phyloP scores from a whole-genome alignment of 2,329 filamentous ascomycete species.

The Botrytis deweyae region DNA sequence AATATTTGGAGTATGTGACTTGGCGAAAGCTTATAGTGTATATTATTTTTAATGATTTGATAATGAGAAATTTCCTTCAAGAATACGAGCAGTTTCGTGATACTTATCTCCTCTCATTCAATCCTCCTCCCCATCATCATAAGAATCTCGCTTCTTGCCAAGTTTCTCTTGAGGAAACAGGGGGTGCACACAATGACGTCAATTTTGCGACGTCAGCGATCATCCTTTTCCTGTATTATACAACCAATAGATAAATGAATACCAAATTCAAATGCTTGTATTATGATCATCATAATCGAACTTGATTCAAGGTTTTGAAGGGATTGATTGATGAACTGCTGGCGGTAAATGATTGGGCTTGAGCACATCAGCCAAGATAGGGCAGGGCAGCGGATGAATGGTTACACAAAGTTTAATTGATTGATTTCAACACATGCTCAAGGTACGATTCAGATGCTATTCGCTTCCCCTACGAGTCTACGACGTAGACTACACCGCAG shows the following conservation, averaged over 20 bases:
- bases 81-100: background rate
- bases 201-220: slow-evolving; percentile 3
- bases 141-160: slow-evolving; percentile 7
- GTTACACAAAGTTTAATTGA: background rate
- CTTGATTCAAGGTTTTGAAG: background rate
- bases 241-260: background rate
- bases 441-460: background rate
- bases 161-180: background rate
- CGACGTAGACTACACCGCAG: background rate
- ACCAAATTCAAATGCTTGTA: background rate
- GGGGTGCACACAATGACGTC: slow-evolving; percentile 10
- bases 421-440: background rate
- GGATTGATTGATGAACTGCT: background rate
- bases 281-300: background rate
- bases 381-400: background rate
- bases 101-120: background rate
- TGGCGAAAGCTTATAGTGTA: background rate
- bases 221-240: background rate
- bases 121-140: background rate
- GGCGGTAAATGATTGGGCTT: background rate
- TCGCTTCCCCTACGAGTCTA: background rate
- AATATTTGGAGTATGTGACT: background rate
- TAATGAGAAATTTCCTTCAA: background rate
- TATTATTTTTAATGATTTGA: background rate
- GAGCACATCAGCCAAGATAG: background rate